Percentiles rank a stretch among this genome's conserved stretches.
Conservation (phyloP, 78 protist species). For the Corallochytrium limacisporum region DNA sequence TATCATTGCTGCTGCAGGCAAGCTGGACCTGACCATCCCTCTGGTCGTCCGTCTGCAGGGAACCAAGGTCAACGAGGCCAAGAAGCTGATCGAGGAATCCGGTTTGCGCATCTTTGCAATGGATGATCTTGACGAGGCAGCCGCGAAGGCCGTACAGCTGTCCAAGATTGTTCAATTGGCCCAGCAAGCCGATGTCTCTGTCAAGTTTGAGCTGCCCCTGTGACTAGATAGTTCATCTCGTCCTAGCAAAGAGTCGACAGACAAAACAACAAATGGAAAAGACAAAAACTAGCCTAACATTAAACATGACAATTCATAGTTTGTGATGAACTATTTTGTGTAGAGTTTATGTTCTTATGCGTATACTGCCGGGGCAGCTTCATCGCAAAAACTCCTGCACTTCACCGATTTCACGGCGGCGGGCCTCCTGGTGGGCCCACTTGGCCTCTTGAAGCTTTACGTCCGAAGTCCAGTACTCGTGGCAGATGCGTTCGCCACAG, state of each 20-base stretch:
- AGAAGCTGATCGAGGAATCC: slow-evolving; percentile 42
- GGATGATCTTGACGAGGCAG: slow-evolving; percentile 75
- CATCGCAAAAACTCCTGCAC: background rate
- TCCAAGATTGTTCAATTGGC: no score
- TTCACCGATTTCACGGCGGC: background rate
- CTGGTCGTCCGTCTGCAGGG: slow-evolving; percentile 82
- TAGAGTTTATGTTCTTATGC: no score
- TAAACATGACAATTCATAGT: no score
- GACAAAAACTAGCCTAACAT: no score
- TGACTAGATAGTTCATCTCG: no score
- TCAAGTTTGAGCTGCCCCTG: no score
- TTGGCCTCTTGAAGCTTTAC: background rate
- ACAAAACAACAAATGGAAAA: no score
- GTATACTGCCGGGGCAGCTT: no score
- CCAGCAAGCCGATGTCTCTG: no score
- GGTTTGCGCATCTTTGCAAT: slow-evolving; percentile 51
- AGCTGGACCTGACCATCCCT: slow-evolving; percentile 32
- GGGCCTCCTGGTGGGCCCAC: background rate
- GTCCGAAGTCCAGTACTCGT: background rate
- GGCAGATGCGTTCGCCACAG: background rate
- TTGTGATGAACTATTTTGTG: no score
- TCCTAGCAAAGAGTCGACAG: no score
- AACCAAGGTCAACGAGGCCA: slow-evolving; percentile 59
- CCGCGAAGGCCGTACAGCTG: slow-evolving; percentile 59
- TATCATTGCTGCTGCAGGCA: slow-evolving; percentile 59